These are phyloP conservation scores for Eucalyptus cladocalyx DNA, from an alignment of 345 rosid genomes.

Conservation along the genomic window DNA sequence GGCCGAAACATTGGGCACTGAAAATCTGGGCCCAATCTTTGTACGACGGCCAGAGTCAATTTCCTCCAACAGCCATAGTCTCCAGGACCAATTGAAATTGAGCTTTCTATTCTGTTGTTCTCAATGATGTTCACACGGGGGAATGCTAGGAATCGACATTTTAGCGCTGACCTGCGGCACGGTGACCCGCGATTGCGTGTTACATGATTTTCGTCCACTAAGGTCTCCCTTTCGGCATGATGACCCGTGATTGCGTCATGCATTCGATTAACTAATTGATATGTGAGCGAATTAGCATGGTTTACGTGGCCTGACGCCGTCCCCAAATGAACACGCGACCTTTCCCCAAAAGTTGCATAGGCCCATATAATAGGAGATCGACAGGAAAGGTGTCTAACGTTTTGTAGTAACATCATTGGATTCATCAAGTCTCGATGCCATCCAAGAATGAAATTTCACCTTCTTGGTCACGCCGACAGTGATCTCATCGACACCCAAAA, in stretches of 20 bases:
- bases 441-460: not conserved
- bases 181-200: not conserved
- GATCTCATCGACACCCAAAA: not conserved
- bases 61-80: not conserved
- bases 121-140: not conserved
- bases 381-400: not conserved
- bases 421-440: not conserved
- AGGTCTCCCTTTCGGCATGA: not conserved
- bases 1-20: not conserved
- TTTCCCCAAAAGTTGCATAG: not conserved
- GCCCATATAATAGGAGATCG: not conserved
- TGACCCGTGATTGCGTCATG: accelerated
- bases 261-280: not conserved
- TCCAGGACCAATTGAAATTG: not conserved
- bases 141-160: not conserved
- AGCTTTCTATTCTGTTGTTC: not conserved
- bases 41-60: not conserved
- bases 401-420: not conserved
- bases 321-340: not conserved
- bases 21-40: not conserved
- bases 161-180: not conserved
- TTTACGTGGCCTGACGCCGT: not conserved
- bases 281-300: not conserved
- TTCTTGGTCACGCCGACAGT: not conserved
- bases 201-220: not conserved